Evolutionary conservation across 139 green algal genomes (phyloP).

Genomic region (Raphidocelis subcapitata): DNA sequence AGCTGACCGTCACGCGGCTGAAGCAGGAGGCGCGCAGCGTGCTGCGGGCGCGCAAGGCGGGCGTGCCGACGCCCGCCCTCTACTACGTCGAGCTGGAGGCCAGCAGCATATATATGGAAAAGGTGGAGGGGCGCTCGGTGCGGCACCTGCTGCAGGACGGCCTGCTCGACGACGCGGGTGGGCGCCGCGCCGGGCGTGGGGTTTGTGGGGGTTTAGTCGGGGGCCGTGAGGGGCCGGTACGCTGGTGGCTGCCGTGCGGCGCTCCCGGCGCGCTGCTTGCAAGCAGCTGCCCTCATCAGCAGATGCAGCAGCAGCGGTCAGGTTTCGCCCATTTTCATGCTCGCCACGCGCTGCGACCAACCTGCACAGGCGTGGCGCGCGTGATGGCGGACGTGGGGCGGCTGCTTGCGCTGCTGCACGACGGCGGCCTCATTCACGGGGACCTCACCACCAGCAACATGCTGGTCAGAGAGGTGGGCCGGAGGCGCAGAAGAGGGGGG

Average conservation of each 20-base stretch:
- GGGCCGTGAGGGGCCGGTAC: too few relatives aligned
- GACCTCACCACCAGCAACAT: slow-evolving; percentile 93
- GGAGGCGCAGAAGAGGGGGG: neutral
- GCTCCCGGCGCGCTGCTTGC: too few relatives aligned
- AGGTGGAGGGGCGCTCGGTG: slow-evolving; percentile 55
- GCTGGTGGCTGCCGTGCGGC: too few relatives aligned
- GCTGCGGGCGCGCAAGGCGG: slow-evolving; percentile 27
- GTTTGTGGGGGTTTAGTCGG: too few relatives aligned
- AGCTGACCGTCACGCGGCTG: slow-evolving; percentile 66
- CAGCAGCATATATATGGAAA: slow-evolving; percentile 71
- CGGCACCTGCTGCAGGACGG: slow-evolving; percentile 52
- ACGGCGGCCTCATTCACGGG: slow-evolving; percentile 88
- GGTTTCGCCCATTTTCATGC: too few relatives aligned
- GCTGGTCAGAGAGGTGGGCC: slow-evolving; percentile 51
- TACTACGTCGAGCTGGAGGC: slow-evolving; percentile 63
- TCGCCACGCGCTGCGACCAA: too few relatives aligned
- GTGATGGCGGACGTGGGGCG: slow-evolving; percentile 63
- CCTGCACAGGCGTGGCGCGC: too few relatives aligned
- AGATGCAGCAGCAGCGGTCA: too few relatives aligned
- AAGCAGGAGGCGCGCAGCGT: slow-evolving; percentile 32
- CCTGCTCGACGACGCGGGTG: too few relatives aligned
- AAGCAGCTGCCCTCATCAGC: too few relatives aligned
- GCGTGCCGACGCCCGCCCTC: slow-evolving; percentile 39
- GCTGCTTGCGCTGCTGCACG: slow-evolving; percentile 78
- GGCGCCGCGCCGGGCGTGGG: too few relatives aligned